Evolutionary conservation across 1,284 basidiomycete genomes (phyloP).

Genomic region (Heliocybe sulcata): DNA sequence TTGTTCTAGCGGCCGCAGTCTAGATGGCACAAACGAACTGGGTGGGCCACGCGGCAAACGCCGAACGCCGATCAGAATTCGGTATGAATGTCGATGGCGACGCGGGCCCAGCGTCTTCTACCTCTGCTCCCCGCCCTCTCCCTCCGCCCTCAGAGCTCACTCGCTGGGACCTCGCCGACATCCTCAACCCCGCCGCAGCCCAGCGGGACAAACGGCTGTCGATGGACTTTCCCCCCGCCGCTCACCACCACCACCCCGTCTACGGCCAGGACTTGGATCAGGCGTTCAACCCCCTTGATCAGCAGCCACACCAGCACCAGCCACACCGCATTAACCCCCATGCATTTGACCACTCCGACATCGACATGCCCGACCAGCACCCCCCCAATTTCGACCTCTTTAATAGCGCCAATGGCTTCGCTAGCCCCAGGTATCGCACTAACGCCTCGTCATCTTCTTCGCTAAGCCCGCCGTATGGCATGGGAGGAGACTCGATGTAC

Average conservation of each 20-base stretch:
- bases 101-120: slow-evolving; percentile 5
- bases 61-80: slow-evolving; percentile 12
- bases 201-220: slow-evolving; percentile 38
- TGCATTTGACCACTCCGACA: slow-evolving; percentile 34
- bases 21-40: slow-evolving; percentile 28
- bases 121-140: slow-evolving; percentile 7
- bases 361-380: slow-evolving; percentile 43
- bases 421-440: slow-evolving; percentile 52
- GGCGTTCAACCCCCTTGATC: slow-evolving; percentile 31
- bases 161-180: slow-evolving; percentile 18
- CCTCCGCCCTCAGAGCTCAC: slow-evolving; percentile 10
- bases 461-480: slow-evolving; percentile 41
- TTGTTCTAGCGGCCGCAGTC: no score
- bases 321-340: slow-evolving; percentile 26
- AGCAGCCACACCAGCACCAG: slow-evolving; percentile 24
- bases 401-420: slow-evolving; percentile 39
- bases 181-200: slow-evolving; percentile 36
- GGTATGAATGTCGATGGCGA: slow-evolving; percentile 6
- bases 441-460: slow-evolving; percentile 64
- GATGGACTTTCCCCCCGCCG: slow-evolving; percentile 43
- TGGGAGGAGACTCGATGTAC: slow-evolving; percentile 51
- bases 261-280: slow-evolving; percentile 39
- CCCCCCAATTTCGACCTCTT: slow-evolving; percentile 42
- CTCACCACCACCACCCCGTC: slow-evolving; percentile 27
- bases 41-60: slow-evolving; percentile 24